These are phyloP conservation scores for Gardenia jasminoides DNA, from an alignment of 257 asterid genomes.

Conservation along the genomic window DNA sequence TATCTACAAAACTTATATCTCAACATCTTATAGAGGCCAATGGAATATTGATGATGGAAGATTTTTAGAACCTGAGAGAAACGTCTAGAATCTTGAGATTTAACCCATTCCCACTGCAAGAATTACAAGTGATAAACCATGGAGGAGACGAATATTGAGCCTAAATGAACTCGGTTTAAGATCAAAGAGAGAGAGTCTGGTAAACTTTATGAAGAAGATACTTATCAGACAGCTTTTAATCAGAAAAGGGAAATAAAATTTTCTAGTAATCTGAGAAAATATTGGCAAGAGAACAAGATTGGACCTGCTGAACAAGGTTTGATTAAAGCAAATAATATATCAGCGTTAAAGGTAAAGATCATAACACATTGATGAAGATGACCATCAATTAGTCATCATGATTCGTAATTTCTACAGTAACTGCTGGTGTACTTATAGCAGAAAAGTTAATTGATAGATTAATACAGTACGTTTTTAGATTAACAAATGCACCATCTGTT, in stretches of 20 bases:
- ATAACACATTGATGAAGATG: not conserved
- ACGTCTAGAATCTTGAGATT: not conserved
- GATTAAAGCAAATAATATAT: not conserved
- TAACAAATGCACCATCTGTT: not conserved
- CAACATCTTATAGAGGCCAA: not conserved
- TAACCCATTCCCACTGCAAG: not conserved
- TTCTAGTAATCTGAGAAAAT: not conserved
- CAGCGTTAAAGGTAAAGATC: not conserved
- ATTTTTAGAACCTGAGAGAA: not conserved
- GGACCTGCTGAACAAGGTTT: not conserved
- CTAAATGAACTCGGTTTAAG: not conserved
- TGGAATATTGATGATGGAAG: not conserved
- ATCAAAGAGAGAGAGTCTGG: not conserved
- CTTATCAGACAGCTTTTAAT: not conserved
- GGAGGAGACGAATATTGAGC: not conserved
- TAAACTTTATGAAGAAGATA: not conserved
- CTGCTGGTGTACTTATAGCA: not conserved
- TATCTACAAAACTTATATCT: not conserved
- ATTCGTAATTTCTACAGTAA: not conserved
- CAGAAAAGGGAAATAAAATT: not conserved
- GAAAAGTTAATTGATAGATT: not conserved
- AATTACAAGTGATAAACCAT: no score
- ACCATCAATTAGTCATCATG: conserved; percentile 4
- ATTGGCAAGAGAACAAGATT: not conserved
- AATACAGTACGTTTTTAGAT: not conserved